Base-by-base conservation (phyloP, 495 filamentous ascomycete species). In the Penicillium silybi region DNA sequence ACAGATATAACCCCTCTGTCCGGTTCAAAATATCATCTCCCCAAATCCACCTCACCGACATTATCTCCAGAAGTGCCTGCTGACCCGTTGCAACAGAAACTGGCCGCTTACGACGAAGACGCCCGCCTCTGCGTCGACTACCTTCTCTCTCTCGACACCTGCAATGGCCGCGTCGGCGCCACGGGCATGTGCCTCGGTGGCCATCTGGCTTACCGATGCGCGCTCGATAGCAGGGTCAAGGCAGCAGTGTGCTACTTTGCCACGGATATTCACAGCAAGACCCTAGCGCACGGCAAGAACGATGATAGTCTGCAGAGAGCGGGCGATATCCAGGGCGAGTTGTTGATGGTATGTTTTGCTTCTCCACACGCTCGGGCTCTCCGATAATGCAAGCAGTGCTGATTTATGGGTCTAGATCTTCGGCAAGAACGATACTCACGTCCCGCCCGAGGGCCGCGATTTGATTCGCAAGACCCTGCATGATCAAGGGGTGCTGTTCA, bases 101-200 rank as follows among this genome's bases (percentile, higher is more conserved):
- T 96, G 19, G 76, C 84, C 27, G 90, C 89, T 27, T 97, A 97
- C 66, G 92, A 96, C 55, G 91, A 88, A 70, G 92, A 97, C 65
- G 82, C 88, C 19, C 77, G 70, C 19, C 74, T 89, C 37, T 73
- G 81, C n/a, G 85, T 97, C 44, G 82, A 88, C 66, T 72, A 81
- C 52, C 83, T 97, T 6, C 70, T 95, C 38, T 78, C 78, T 13
- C 78, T 95, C 10, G 74, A 78, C 7, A 95, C 89, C 18, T 96
- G 92, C 67, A 95, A 84, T 56, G 91, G 92, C 27, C 80, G 81
- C 10, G 83, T 97, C 47, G 92, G 92, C 38, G 75, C 88, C 2
- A 95, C 91, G 7, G 92, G 92, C 27, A 97, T 97, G 92, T 96
- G 92, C 67, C 83, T 97, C 3, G 92, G 92, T 46, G 92, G 92